phyloP scores from a whole-genome alignment of 441 rosid genomes.

The Kokia cookei region DNA sequence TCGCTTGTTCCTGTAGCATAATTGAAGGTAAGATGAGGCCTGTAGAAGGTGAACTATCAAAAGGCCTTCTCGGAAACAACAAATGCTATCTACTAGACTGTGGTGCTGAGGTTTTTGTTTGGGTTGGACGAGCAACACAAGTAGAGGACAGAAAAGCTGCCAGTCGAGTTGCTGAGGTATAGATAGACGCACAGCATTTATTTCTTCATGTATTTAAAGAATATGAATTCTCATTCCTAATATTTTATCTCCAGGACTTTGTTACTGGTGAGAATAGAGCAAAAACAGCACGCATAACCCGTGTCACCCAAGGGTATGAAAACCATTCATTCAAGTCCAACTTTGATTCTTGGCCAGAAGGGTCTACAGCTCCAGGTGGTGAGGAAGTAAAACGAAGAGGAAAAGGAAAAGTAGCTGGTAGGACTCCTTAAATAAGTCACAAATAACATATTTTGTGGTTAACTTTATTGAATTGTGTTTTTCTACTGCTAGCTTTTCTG shows the following conservation, averaged over 20 bases:
- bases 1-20: constrained; percentile 40
- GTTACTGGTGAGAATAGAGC: constrained; percentile 76
- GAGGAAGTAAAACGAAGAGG: constrained; percentile 99
- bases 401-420: constrained; percentile 98
- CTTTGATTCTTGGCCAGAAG: constrained; percentile 95
- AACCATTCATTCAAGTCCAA: constrained; percentile 82
- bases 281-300: constrained; percentile 67
- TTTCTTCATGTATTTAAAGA: constrained; percentile 14
- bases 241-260: constrained; percentile 58
- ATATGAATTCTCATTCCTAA: constrained; percentile 24
- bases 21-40: constrained; percentile 52
- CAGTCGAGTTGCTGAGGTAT: constrained; percentile 81
- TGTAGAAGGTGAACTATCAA: constrained; percentile 81
- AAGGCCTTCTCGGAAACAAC: constrained; percentile 78
- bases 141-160: constrained; percentile 95
- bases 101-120: constrained; percentile 83
- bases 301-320: constrained; percentile 93
- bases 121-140: constrained; percentile 96
- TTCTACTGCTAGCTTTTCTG: constrained; percentile 59
- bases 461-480: constrained; percentile 21
- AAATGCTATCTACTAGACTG: constrained; percentile 83
- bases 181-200: constrained; percentile 24
- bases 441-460: constrained; percentile 7
- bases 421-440: constrained; percentile 9
- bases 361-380: constrained; percentile 66